Base-by-base conservation (phyloP, 2,329 filamentous ascomycete genomes). In the Aspergillus nomiae region DNA sequence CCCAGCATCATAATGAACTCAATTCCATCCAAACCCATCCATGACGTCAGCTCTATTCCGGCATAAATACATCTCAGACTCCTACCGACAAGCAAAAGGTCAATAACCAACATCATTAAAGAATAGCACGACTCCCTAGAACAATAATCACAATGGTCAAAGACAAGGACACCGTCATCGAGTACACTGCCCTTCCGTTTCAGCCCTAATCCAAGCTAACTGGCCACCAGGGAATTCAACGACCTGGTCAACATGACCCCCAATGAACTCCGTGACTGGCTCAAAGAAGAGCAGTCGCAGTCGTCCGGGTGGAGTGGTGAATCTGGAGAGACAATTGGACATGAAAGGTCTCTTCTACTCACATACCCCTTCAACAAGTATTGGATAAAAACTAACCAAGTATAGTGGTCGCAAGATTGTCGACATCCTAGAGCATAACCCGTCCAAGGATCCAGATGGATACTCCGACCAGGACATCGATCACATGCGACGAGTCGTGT, bases 211-310 rank as follows among this genome's bases (percentile, higher is more conserved):
- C 24, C 21, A 43, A 56, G 34, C 65, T 45, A 56, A 30, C 43
- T 56, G 34, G 60, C 34, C 74, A 77, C 45, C 65, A 82, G 84
- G 56, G 87, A 90, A 71, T 90, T 89, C 80, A 89, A 90, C 65
- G 81, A 86, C 45, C 76, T 89, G 54, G 86, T 90, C 73, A 90
- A 90, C 74, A 90, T 90, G 87, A 83, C 81, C 12, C 79, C 86
- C 1, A 74, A 80, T 1, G 87, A 90, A 65, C 81, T 90, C 19
- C 82, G 87, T 68, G 78, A 82, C 28, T 90, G 88, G 88, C 82
- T 90, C 28, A 81, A 85, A 65, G 81, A 82, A 8, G 81, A 84
- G n/a, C 82, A 86, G 36, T 89, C 86, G 11, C 80, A 81, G 55
- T 81, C 79, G 21, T 83, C 87, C 1, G 88, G 88, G 2, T 89